A percentile compares a stretch with the other conserved stretches of the same genome.
These are phyloP conservation scores for Amanita phalloides DNA, from an alignment of 768 basidiomycete species.

Conservation along the genomic window DNA sequence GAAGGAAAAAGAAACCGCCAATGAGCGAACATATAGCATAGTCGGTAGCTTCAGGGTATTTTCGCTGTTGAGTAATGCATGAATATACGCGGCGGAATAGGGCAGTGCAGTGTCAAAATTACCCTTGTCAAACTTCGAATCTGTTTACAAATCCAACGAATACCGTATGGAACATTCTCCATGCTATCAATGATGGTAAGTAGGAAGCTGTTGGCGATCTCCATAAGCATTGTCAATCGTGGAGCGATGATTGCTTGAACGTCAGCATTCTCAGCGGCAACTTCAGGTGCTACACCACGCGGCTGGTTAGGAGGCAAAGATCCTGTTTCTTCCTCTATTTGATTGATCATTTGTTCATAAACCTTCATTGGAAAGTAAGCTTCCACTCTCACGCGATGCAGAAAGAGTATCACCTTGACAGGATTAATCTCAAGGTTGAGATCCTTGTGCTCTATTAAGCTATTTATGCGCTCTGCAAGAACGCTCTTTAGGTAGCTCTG, in stretches of 20 bases:
- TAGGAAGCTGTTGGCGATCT: slow-evolving; percentile 96
- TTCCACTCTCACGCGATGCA: not conserved
- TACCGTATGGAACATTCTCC: slow-evolving; percentile 98
- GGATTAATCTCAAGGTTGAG: slow-evolving; percentile 99
- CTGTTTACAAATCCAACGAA: slow-evolving; percentile 99
- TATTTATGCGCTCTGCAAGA: slow-evolving; percentile 95
- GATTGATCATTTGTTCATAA: slow-evolving; percentile 99
- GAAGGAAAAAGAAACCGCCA: slow-evolving; percentile 99
- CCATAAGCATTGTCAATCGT: slow-evolving; percentile 97
- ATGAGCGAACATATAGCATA: slow-evolving; percentile 98
- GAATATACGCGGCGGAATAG: slow-evolving; percentile 2
- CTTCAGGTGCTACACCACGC: slow-evolving; percentile 86
- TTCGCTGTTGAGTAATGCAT: slow-evolving; percentile 46
- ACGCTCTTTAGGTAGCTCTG: slow-evolving; percentile 98
- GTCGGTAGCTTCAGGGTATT: slow-evolving; percentile 98
- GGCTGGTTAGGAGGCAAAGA: slow-evolving; percentile 85
- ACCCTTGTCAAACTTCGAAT: slow-evolving; percentile 94
- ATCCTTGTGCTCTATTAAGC: slow-evolving; percentile 98
- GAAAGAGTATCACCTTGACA: slow-evolving; percentile 57
- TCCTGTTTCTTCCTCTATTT: slow-evolving; percentile 97
- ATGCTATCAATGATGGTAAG: slow-evolving; percentile 96
- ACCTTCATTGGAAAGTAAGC: slow-evolving; percentile 40
- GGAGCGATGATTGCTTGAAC: slow-evolving; percentile 98
- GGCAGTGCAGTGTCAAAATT: slow-evolving; percentile 14
- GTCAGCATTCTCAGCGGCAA: slow-evolving; percentile 89